Conservation (phyloP, 768 basidiomycete genomes). For the Tylopilus vinaceipallidus region DNA sequence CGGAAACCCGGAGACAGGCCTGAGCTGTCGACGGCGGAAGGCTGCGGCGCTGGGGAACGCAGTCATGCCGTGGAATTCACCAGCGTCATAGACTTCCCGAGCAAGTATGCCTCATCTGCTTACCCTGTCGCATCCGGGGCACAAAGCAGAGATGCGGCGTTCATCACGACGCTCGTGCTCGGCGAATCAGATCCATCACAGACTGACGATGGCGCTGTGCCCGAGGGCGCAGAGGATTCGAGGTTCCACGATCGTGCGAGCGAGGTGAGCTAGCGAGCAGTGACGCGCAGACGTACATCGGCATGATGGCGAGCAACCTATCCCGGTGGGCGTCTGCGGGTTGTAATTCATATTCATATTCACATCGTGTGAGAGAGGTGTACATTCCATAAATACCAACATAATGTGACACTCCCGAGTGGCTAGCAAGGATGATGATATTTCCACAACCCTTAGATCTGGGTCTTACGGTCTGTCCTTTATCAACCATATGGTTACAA, state of each 20-base stretch:
- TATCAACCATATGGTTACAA: not conserved
- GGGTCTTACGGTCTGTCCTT: too few relatives aligned
- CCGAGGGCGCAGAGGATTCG: not conserved
- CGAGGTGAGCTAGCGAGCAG: not conserved
- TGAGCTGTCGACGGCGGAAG: not conserved
- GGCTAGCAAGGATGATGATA: not conserved
- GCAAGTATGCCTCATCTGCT: slow-evolving; percentile 4
- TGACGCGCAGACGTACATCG: too few relatives aligned
- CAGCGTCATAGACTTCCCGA: slow-evolving; percentile 17
- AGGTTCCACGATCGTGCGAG: not conserved
- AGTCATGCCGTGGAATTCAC: slow-evolving; percentile 10
- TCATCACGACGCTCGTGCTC: not conserved
- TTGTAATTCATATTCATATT: not conserved
- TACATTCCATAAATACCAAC: not conserved
- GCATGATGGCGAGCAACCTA: not conserved
- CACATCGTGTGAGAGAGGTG: not conserved
- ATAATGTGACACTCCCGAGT: not conserved
- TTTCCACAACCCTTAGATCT: not conserved
- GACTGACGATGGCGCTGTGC: too few relatives aligned
- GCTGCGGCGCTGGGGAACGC: too few relatives aligned
- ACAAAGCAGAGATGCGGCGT: not conserved
- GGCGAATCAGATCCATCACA: not conserved
- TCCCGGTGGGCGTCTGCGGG: not conserved
- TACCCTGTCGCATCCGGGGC: not conserved
- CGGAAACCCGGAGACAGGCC: not conserved